Percentiles rank a stretch among this genome's conserved stretches.
Evolutionary conservation across 352 stramenopile species (phyloP).

Genomic region (Phytophthora sp.): DNA sequence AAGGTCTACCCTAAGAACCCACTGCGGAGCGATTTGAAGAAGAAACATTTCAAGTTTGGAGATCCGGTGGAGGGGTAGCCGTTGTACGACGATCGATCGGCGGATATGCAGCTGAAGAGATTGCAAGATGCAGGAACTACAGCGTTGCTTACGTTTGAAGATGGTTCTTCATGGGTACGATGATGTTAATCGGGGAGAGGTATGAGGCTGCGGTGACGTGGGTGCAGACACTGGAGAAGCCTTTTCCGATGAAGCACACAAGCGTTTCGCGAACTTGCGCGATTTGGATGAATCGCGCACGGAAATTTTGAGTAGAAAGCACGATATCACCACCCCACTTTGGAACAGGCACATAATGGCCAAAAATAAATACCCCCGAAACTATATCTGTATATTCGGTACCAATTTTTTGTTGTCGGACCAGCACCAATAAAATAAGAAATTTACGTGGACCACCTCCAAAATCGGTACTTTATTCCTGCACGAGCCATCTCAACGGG

Average conservation of each 20-base stretch:
- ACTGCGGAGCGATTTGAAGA: slow-evolving; percentile 36
- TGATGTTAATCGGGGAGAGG: slow-evolving; percentile 53
- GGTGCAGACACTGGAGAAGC: slow-evolving; percentile 51
- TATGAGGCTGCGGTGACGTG: slow-evolving; percentile 67
- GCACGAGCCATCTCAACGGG: too few species aligned
- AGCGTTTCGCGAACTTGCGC: slow-evolving; percentile 49
- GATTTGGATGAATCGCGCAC: too few species aligned
- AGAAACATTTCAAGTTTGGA: slow-evolving; percentile 48
- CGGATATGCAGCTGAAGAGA: slow-evolving; percentile 58
- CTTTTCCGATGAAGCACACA: slow-evolving; percentile 74
- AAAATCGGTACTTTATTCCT: too few species aligned
- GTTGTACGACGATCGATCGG: slow-evolving; percentile 27
- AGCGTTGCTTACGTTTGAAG: slow-evolving; percentile 68
- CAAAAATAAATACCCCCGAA: too few species aligned
- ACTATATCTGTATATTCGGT: too few species aligned
- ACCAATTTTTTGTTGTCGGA: too few species aligned
- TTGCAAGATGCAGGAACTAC: slow-evolving; percentile 68
- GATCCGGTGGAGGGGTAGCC: slow-evolving; percentile 51
- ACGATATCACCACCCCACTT: too few species aligned
- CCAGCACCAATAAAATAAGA: too few species aligned
- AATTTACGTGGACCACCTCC: too few species aligned
- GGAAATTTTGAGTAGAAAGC: too few species aligned
- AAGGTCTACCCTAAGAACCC: slow-evolving; percentile 45
- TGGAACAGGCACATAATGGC: too few species aligned
- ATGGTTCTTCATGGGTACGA: slow-evolving; percentile 73